Conservation (phyloP, 73 alveolate species). For the Breviolum minutum region DNA sequence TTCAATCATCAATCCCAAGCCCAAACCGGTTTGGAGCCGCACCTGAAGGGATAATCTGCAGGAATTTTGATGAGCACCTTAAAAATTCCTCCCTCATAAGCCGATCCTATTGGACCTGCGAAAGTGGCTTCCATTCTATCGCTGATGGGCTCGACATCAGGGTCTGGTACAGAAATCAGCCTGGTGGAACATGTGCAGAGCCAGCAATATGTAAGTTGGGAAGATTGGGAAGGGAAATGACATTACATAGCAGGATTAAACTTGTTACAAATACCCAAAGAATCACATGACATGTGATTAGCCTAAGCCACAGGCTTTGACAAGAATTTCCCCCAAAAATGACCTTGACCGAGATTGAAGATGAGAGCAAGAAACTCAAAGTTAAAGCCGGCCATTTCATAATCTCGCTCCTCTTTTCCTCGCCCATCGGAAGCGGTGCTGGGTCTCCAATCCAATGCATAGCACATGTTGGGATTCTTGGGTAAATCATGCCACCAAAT, state of each 20-base stretch:
- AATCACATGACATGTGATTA: too few species aligned
- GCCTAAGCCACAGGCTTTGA: too few species aligned
- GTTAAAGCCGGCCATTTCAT: neutral
- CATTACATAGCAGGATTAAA: too few species aligned
- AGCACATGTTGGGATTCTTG: too few species aligned
- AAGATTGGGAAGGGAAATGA: too few species aligned
- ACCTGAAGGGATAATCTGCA: conserved; percentile 96
- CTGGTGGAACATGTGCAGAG: neutral
- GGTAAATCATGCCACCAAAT: too few species aligned
- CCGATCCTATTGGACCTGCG: conserved; percentile 96
- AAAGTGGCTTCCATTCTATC: conserved; percentile 92
- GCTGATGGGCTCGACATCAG: conserved; percentile 29
- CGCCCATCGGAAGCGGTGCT: neutral
- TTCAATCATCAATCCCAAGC: too few species aligned
- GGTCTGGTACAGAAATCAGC: neutral
- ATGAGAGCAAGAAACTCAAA: neutral
- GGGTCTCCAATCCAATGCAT: too few species aligned
- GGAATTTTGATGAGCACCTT: conserved; percentile 88
- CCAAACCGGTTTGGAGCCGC: neutral
- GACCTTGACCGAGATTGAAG: neutral
- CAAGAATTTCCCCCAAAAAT: too few species aligned
- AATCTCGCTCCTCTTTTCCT: conserved; percentile 32
- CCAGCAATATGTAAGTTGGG: neutral
- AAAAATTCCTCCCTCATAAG: conserved; percentile 96
- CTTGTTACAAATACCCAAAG: too few species aligned